phyloP scores from a whole-genome alignment of 495 filamentous ascomycete genomes.

The Trichoderma erinaceum region DNA sequence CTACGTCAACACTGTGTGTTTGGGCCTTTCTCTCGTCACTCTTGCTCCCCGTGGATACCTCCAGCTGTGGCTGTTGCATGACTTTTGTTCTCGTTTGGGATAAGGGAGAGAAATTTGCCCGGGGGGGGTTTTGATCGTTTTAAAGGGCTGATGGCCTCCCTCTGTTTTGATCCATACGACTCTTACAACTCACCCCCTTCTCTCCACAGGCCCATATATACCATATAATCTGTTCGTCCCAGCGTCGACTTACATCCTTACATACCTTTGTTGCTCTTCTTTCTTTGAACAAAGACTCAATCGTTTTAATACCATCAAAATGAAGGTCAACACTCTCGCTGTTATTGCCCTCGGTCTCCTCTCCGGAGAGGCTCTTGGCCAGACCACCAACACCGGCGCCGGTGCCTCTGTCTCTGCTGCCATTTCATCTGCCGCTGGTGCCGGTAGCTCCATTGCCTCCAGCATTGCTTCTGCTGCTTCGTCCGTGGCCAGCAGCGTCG shows the following conservation, averaged over 20 bases:
- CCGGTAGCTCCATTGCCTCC: neutral
- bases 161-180: constrained; percentile 3
- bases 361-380: neutral
- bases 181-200: constrained; percentile 1
- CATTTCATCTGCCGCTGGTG: neutral
- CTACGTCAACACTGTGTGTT: constrained; percentile 11
- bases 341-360: neutral
- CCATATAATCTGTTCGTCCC: neutral
- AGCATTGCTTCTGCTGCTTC: neutral
- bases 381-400: neutral
- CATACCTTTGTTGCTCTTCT: neutral
- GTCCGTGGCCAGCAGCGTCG: constrained; percentile 30
- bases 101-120: neutral
- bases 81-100: constrained; percentile 1
- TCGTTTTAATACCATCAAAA: neutral
- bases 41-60: constrained; percentile 1
- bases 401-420: neutral
- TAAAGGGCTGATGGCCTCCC: constrained; percentile 5
- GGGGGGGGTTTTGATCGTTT: neutral
- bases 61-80: constrained; percentile 13
- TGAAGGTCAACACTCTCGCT: constrained; percentile 6
- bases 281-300: neutral
- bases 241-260: neutral
- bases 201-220: neutral
- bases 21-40: neutral